Conservation (phyloP, 768 basidiomycete genomes). For the Mycena floridula region DNA sequence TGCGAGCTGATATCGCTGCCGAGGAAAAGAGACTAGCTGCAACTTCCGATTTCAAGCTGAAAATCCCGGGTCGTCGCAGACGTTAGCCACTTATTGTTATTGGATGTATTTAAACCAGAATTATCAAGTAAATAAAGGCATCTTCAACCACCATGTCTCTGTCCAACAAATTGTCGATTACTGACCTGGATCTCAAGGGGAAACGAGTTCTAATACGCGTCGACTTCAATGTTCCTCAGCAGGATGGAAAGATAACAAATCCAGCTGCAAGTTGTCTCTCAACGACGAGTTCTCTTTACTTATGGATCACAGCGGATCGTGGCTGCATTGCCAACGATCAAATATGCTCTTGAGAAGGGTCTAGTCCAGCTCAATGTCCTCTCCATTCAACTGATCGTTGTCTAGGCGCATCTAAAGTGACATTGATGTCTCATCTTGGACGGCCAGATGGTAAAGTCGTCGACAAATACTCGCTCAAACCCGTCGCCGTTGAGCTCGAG, state of each 20-base stretch:
- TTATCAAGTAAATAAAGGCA: no score
- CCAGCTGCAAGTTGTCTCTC: conserved; percentile 65
- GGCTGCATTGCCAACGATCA: conserved; percentile 92
- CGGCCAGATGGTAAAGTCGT: conserved; percentile 91
- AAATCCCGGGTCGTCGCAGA: no score
- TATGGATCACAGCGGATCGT: conserved; percentile 73
- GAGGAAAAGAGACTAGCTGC: no score
- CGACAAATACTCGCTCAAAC: conserved; percentile 85
- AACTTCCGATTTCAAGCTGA: no score
- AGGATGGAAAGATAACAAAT: conserved; percentile 91
- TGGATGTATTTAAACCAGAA: no score
- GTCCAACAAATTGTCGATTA: conserved; percentile 90
- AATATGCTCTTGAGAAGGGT: conserved; percentile 88
- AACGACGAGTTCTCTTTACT: conserved; percentile 10
- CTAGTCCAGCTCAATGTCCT: conserved; percentile 5
- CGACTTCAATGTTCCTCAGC: conserved; percentile 94
- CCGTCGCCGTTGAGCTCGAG: conserved; percentile 77
- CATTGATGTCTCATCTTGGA: conserved; percentile 97
- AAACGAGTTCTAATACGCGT: conserved; percentile 92
- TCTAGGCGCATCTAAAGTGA: conserved; percentile 72
- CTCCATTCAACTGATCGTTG: conserved; percentile 8
- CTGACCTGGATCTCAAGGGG: conserved; percentile 80
- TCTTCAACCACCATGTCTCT: no score
- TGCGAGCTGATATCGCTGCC: no score
- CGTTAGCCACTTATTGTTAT: no score